phyloP scores from a whole-genome alignment of 192 early-diverging fungal genomes.

The Backusella luteola region DNA sequence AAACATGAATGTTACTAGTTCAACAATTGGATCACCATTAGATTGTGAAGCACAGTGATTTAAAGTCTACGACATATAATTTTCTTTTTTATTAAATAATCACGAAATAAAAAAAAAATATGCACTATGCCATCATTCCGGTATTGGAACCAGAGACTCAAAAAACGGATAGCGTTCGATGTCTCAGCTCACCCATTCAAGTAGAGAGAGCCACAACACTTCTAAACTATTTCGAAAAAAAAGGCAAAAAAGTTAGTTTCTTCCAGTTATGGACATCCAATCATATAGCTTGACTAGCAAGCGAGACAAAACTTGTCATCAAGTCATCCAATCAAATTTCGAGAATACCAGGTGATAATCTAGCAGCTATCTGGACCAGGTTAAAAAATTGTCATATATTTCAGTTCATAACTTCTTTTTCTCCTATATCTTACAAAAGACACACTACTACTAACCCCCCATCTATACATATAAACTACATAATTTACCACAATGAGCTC shows the following conservation, averaged over 20 bases:
- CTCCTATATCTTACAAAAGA: neutral
- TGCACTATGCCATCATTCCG: neutral
- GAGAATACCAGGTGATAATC: conserved; percentile 20
- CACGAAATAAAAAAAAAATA: neutral
- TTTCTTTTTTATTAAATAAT: neutral
- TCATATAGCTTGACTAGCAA: neutral
- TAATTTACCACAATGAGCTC: conserved; percentile 2
- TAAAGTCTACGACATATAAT: neutral
- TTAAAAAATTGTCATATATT: neutral
- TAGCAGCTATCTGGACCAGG: neutral
- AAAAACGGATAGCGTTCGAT: neutral
- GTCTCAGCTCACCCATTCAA: neutral
- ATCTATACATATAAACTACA: neutral
- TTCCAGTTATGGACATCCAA: conserved; percentile 16
- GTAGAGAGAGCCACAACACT: neutral
- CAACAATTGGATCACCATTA: neutral
- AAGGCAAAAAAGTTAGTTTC: conserved; percentile 11
- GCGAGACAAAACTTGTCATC: conserved; percentile 27
- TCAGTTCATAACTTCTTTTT: conserved; percentile 2
- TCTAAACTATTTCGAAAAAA: neutral
- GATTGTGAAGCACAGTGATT: neutral
- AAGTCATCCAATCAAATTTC: conserved; percentile 15
- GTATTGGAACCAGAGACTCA: neutral
- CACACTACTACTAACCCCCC: neutral
- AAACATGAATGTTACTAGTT: conserved; percentile 5